phyloP scores from a whole-genome alignment of 2,329 filamentous ascomycete genomes.

The Fusarium multiceps region DNA sequence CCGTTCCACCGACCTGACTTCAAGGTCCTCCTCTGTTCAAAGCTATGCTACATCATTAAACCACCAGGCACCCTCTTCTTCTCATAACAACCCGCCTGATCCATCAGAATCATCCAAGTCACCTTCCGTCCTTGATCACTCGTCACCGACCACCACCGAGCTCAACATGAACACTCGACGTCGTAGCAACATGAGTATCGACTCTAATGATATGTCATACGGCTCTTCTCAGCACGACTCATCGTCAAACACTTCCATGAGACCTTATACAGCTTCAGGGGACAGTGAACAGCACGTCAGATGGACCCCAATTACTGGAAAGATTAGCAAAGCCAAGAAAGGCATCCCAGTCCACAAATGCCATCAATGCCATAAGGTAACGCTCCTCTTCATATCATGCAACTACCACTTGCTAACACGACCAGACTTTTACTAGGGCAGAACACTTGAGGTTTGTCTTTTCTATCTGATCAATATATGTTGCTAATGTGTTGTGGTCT shows the following conservation, averaged over 20 bases:
- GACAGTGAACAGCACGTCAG: slow-evolving; percentile 58
- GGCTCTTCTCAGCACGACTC: slow-evolving; percentile 41
- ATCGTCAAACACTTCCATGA: slow-evolving; percentile 49
- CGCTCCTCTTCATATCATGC: not conserved
- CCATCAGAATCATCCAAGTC: slow-evolving; percentile 47
- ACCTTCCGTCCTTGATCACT: slow-evolving; percentile 41
- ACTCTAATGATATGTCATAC: slow-evolving; percentile 60
- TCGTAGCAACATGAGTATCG: slow-evolving; percentile 60
- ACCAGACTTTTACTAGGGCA: slow-evolving; percentile 70
- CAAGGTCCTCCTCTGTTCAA: slow-evolving; percentile 50
- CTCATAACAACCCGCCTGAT: slow-evolving; percentile 52
- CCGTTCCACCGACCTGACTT: slow-evolving; percentile 57
- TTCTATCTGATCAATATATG: not conserved
- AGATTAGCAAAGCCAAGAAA: slow-evolving; percentile 69
- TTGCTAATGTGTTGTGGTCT: slow-evolving; percentile 42
- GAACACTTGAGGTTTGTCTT: slow-evolving; percentile 68
- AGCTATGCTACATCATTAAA: slow-evolving; percentile 56
- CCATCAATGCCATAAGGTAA: slow-evolving; percentile 64
- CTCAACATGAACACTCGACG: slow-evolving; percentile 50
- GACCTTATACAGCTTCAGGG: slow-evolving; percentile 54
- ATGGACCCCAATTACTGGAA: slow-evolving; percentile 66
- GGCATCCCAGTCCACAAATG: slow-evolving; percentile 68
- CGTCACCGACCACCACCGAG: slow-evolving; percentile 45
- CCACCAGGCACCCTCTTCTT: slow-evolving; percentile 46
- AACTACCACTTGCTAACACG: slow-evolving; percentile 12